Base-by-base conservation (phyloP, 805 yeast genomes). In the Saccharomyces mikatae region DNA sequence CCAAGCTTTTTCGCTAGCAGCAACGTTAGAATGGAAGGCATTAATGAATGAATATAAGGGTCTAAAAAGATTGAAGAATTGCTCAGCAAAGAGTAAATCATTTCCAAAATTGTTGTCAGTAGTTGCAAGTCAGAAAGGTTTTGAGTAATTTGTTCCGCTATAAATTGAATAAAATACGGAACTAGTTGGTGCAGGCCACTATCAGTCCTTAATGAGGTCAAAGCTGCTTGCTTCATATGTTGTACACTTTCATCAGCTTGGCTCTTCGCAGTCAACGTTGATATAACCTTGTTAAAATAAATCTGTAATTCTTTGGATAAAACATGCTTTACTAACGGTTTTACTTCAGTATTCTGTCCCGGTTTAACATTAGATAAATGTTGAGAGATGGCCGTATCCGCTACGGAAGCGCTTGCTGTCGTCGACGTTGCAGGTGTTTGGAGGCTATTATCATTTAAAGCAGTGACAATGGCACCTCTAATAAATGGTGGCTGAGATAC, bases 161-260 rank as follows among this genome's bases (percentile, higher is more conserved):
- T 89, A 66, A 94, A 91, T 67, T 94, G 98, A 51, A 94, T 91
- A 63, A 94, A 88, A 68, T 94, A 94, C 1, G 99, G 99, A 4
- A 95, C 94, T 50, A 94, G 73, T 71, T 94, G 99, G 74, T 94
- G 99, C 54, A 94, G 74, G 32, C 99, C 99, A 1, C 97, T 96
- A 67, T 94, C 99, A 30, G 87, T 84, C 56, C 87, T 82, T 56
- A 94, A 74, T 8, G 96, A 87, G 29, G 85, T 83, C 53, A 94
- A 75, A 1, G 97, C 97, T 0, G 97, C 94, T 41, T 80, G 79
- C 59, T 80, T 82, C 66, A 89, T 73, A 46, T 76, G 75, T 56
- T 64, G 63, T 2, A 74, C 56, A 41, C 54, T 56, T 52, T 65
- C 69, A 52, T 76, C 75, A 17, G 64, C 65, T 0, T 80, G 77